Percentiles rank a stretch among this genome's conserved stretches.
Conservation (phyloP, 2,329 filamentous ascomycete species). For the Botrytis sinoallii region DNA sequence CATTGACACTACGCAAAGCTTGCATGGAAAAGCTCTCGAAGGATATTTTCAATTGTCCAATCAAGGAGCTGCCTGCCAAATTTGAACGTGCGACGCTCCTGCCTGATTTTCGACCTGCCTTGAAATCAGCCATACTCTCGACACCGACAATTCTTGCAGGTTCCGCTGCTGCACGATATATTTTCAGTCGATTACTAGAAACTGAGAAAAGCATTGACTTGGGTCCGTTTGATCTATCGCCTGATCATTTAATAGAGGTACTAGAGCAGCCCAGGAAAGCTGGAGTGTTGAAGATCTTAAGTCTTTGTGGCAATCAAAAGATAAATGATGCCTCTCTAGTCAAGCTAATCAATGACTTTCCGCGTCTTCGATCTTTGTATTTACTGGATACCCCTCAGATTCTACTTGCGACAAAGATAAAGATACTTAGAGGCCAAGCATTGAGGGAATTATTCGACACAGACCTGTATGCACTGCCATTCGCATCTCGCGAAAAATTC, state of each 20-base stretch:
- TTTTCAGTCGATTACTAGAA: too few species aligned
- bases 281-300: background rate
- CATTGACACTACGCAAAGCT: too few species aligned
- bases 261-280: background rate
- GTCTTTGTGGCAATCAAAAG: constrained; percentile 1
- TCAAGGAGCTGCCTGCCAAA: too few species aligned
- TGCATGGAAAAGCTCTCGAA: too few species aligned
- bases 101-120: too few species aligned
- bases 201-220: too few species aligned
- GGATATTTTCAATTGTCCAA: too few species aligned
- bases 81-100: too few species aligned
- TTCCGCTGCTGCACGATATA: too few species aligned
- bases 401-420: background rate
- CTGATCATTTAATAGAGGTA: background rate
- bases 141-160: too few species aligned
- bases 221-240: too few species aligned
- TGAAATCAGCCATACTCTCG: too few species aligned
- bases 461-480: background rate
- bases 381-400: background rate
- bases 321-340: background rate
- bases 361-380: background rate
- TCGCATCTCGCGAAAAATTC: background rate
- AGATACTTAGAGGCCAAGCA: background rate
- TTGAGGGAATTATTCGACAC: background rate
- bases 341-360: background rate